Base-by-base conservation (phyloP, 2,329 filamentous ascomycete species). In the Hirsutella rhossiliensis region DNA sequence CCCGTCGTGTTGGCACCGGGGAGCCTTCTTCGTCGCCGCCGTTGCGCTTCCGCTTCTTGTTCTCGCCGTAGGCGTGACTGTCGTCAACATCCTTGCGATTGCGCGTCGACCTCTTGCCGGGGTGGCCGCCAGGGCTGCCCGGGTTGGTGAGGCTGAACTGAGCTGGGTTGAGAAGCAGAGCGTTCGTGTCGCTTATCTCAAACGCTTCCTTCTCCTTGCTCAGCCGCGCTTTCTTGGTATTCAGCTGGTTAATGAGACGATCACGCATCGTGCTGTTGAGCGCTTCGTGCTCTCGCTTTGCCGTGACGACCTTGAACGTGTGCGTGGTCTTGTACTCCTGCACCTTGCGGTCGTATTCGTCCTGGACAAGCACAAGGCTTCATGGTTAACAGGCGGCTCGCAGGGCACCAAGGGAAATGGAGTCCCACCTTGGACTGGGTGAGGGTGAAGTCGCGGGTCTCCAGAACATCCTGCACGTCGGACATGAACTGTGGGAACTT, bases 401-500 rank as follows among this genome's bases (percentile, higher is more conserved):
- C 23, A 9, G 9, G 23, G 23, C 2, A 27, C 6, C 23, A 27
- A 2, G 5, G 23, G 23, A 27, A 27, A 27, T 27, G 23, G 23
- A 27, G 23, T 5, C 19, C 57, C 71, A 95, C 92, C 73, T 84
- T 83, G 52, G 94, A 76, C 57, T 82, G 77, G 7, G 84, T 82
- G 57, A 97, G 67, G 54, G 89, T 80, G 50, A 84, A 81, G 67
- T 98, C 92, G 53, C 87, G 78, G 56, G 87, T 78, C 63, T 97
- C 89, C 52, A 95, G 80, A 8, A 87, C 76, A 61, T 94, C 83
- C 59, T 96, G 94, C 43, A 96, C 77, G 48, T 90, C 80, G 52
- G 87, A 78, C 18, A 92, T 79, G 67, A 94, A 97, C 52, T 87
- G 80, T 47, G 82, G 75, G 61, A 95, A 96, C 57, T 84, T 79